A percentile compares a stretch with the other conserved stretches of the same genome.
These are phyloP conservation scores for Nissolia schottii DNA, from an alignment of 306 rosid species.

Conservation along the genomic window DNA sequence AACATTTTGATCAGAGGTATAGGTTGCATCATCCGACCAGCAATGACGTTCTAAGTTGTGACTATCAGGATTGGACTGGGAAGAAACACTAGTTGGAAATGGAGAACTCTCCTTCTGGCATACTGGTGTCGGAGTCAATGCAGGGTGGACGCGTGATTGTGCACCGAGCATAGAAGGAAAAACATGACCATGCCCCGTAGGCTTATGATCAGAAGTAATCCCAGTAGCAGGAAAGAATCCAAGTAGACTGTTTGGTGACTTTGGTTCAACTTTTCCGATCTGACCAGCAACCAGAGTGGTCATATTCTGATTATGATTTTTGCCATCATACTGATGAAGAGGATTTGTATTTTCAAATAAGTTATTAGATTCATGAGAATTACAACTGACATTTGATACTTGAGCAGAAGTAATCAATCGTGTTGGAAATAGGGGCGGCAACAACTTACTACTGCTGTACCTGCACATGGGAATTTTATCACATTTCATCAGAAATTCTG, in stretches of 20 bases:
- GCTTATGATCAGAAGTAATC: conserved; percentile 27
- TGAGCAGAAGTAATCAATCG: conserved; percentile 7
- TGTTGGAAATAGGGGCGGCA: conserved; percentile 36
- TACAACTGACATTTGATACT: conserved; percentile 16
- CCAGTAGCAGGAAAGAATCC: conserved; percentile 31
- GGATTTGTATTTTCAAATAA: conserved; percentile 27
- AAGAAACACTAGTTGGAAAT: conserved; percentile 27
- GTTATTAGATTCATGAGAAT: conserved; percentile 26
- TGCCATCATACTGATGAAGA: conserved; percentile 16
- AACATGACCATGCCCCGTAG: conserved; percentile 22
- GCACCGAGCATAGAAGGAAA: conserved; percentile 31
- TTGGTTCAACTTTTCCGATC: conserved; percentile 36
- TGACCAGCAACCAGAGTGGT: conserved; percentile 12
- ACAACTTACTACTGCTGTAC: conserved; percentile 45
- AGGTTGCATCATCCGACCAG: conserved; percentile 30
- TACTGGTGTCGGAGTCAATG: conserved; percentile 30
- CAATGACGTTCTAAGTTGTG: conserved; percentile 30
- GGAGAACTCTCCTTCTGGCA: conserved; percentile 42
- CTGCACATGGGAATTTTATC: conserved; percentile 36
- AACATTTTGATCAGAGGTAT: conserved; percentile 26
- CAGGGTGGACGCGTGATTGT: conserved; percentile 32
- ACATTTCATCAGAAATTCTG: conserved; percentile 10
- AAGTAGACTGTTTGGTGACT: conserved; percentile 27
- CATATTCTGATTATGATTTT: conserved; percentile 21
- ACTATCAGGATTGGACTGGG: conserved; percentile 36